Conservation (phyloP, 1,139 yeast genomes). For the Suhomyces panamericanus region DNA sequence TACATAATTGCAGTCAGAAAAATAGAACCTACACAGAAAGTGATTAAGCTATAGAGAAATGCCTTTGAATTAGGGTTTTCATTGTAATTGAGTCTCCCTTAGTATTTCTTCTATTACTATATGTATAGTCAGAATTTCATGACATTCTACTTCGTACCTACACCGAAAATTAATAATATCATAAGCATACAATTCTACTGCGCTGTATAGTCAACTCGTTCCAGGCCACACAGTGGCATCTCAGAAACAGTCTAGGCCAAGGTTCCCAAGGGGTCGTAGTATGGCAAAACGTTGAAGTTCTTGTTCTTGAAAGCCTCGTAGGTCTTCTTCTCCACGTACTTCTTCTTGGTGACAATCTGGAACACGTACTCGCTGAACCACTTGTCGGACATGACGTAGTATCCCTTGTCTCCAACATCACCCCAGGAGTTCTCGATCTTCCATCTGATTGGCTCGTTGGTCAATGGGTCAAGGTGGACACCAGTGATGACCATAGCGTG, state of each 20-base stretch:
- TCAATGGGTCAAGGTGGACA: constrained; percentile 53
- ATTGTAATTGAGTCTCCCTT: no score
- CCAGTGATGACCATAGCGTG: constrained; percentile 84
- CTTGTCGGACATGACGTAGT: constrained; percentile 76
- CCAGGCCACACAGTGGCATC: not conserved
- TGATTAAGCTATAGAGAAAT: no score
- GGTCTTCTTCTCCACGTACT: constrained; percentile 46
- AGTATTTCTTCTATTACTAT: no score
- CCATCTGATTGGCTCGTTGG: constrained; percentile 64
- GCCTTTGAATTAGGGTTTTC: no score
- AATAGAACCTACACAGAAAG: no score
- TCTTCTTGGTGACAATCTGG: constrained; percentile 71
- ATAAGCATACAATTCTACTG: no score
- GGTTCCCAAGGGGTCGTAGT: constrained; percentile 88
- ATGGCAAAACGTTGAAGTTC: constrained; percentile 61
- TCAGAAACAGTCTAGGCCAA: constrained; percentile 43
- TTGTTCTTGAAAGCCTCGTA: constrained; percentile 51
- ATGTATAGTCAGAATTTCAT: no score
- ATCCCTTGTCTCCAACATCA: constrained; percentile 71
- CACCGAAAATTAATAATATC: no score
- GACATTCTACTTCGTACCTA: no score
- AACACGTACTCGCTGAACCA: constrained; percentile 83
- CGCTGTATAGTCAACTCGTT: no score
- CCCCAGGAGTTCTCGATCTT: constrained; percentile 91
- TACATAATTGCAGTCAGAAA: no score